Base-by-base conservation (phyloP, 176 grass and related monocot genomes). In the Avena eriantha region DNA sequence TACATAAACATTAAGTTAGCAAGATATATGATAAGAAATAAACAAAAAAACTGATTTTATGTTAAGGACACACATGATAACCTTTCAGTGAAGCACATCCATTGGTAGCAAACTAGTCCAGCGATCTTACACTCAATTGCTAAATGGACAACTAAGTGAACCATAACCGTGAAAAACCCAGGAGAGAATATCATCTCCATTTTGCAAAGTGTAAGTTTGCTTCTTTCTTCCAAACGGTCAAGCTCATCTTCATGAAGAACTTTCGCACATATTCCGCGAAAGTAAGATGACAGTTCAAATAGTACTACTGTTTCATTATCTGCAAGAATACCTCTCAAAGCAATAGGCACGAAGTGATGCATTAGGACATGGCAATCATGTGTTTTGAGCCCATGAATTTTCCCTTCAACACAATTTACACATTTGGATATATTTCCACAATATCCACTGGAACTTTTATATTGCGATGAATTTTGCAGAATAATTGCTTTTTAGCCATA, bases 221-320 rank as follows among this genome's bases (percentile, higher is more conserved):
- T 68, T 34, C 64, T 33, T 34, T 68, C 29, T 34, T 34, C 65
- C 61, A 83, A 71, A 36, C 34, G 65, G 6, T 71, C 65, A 22
- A 83, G 49, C 33, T 83, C 48, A 41, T 83, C 31, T 13, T 71
- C 80, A 41, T 71, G 65, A 43, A 83, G 47, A 57, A 83, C 81
- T 57, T 83, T 69, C 15, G 80, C 36, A 83, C 65, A 83, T 83
- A 83, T 54, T 22, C 66, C 65, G 16, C 47, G 29, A 43, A 83
- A 83, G 8, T 83, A 83, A 31, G 63, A 66, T 66, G 63, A 66
- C 63, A 66, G 4, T 66, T 66, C 63, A 66, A 66, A 66, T 66
- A 83, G 7, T 16, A 57, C 66, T 1, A 22, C 1, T 13, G 39
- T 65, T 8, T 48, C 41, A 65, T 48, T 58, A 65, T 80, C 41